These are phyloP conservation scores for Rhizophora mangle DNA, from an alignment of 345 rosid species.

Conservation along the genomic window DNA sequence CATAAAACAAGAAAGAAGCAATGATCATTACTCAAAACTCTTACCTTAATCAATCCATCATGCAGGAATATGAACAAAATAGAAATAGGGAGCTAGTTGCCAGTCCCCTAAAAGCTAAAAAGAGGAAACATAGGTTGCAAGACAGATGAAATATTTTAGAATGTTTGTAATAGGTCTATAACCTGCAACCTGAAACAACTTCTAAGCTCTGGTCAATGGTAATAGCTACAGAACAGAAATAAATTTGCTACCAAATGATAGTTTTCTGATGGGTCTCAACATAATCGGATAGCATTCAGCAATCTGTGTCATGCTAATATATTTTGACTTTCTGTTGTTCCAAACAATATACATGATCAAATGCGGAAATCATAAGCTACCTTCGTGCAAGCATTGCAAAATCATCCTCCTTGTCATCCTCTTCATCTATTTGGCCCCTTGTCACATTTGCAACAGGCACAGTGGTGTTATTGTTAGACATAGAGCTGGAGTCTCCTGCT, in stretches of 20 bases:
- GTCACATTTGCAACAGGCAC: constrained; percentile 36
- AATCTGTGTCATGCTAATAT: no score
- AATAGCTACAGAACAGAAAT: no score
- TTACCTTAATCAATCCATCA: neutral
- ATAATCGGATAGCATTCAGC: no score
- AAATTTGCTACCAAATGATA: no score
- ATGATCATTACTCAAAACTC: neutral
- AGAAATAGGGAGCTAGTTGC: neutral
- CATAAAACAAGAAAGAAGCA: constrained; percentile 3
- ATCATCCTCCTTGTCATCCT: constrained; percentile 94
- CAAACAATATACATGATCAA: neutral
- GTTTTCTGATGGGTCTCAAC: no score
- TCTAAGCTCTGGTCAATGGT: neutral
- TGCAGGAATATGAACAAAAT: neutral
- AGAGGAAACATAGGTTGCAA: neutral
- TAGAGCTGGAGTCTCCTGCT: constrained; percentile 41
- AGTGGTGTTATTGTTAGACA: constrained; percentile 37
- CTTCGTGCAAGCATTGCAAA: constrained; percentile 95
- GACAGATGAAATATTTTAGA: neutral
- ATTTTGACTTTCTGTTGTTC: neutral
- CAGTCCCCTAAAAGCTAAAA: neutral
- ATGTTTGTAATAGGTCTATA: neutral
- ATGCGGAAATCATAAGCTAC: constrained; percentile 29
- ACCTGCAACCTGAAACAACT: neutral
- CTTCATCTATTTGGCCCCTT: constrained; percentile 60